Conservation (phyloP, 331 rosid genomes). For the Saraca asoca region DNA sequence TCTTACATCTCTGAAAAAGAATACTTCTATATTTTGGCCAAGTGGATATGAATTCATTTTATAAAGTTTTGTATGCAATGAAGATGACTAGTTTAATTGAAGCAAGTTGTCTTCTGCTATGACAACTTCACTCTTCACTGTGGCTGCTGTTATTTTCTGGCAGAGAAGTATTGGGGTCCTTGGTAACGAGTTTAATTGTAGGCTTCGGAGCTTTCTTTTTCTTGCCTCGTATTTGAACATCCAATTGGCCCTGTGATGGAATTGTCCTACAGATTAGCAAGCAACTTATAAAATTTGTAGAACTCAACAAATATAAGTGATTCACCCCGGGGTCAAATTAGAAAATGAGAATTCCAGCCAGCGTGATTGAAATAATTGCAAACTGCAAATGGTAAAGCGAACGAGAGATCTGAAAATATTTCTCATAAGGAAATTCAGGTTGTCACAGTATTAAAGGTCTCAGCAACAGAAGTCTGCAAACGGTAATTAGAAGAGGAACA, state of each 20-base stretch:
- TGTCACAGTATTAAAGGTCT: not conserved
- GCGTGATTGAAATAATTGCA: slow-evolving; percentile 12
- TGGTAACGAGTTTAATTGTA: slow-evolving; percentile 50
- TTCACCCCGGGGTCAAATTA: not conserved
- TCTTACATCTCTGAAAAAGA: not conserved
- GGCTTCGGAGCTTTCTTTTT: slow-evolving; percentile 51
- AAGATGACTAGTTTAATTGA: slow-evolving; percentile 9
- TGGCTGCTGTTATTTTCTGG: slow-evolving; percentile 38
- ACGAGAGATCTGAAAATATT: not conserved
- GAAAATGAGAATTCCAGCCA: slow-evolving; percentile 8
- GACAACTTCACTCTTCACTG: slow-evolving; percentile 3
- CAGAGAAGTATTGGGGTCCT: slow-evolving; percentile 38
- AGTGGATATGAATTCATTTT: not conserved
- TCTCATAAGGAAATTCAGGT: too few relatives aligned
- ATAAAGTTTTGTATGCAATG: not conserved
- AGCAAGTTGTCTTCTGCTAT: slow-evolving; percentile 24
- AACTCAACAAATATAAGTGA: too few relatives aligned
- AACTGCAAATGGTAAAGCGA: slow-evolving; percentile 17
- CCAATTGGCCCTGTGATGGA: slow-evolving; percentile 46
- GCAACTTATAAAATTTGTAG: slow-evolving; percentile 19
- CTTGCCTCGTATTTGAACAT: slow-evolving; percentile 44
- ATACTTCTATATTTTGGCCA: not conserved
- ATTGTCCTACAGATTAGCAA: slow-evolving; percentile 31
- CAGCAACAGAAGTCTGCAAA: not conserved
- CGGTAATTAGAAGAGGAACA: not conserved